Evolutionary conservation across 2,329 filamentous ascomycete species (phyloP), one percentile per base, ranked within the genome.

Genomic region (Penicillium sp.): DNA sequence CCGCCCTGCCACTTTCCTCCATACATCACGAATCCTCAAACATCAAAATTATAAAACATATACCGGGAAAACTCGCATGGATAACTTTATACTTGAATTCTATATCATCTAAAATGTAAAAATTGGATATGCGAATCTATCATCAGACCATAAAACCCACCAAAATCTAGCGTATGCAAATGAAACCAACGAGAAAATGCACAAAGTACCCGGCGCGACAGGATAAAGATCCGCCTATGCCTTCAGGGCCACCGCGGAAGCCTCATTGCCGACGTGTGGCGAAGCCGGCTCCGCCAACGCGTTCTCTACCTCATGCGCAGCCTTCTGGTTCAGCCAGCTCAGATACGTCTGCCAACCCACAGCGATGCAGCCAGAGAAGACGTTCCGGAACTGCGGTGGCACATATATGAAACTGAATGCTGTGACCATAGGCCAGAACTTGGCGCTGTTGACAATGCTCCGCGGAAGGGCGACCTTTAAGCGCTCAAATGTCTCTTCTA

Each of bases 331-430:
- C 71, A 96, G 77, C 76, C 88, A 91, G 68, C 89, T 91, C 69
- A 97, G 73, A 82, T 97, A 97, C 0, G 92, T 93, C 84, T 97
- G 93, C 93, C 93, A 97, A 0, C 91, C 91, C 56, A 97, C 90
- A 1, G 92, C 91, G 66, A 96, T 85, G 7, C 90, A 79, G 1
- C 91, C 92, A 0, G 90, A 87, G 69, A 97, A 95, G 17, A 96
- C 84, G 69, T 88, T 91, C 55, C 93, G 83, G 76, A 92, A 94
- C 72, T 94, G 88, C 52, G 92, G 82, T 29, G 89, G 87, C 5
- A 97, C 81, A 71, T 92, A 95, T n/a, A 90, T 88, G 72, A 97
- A 96, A 75, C 85, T 93, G 73, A 97, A 89, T 0, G 92, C 92
- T 15, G 90, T 96, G 17, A 96, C 90, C 0, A 88, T 87, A 0